Base-by-base conservation (phyloP, 2,329 filamentous ascomycete genomes). In the Penicillium nordicum region DNA sequence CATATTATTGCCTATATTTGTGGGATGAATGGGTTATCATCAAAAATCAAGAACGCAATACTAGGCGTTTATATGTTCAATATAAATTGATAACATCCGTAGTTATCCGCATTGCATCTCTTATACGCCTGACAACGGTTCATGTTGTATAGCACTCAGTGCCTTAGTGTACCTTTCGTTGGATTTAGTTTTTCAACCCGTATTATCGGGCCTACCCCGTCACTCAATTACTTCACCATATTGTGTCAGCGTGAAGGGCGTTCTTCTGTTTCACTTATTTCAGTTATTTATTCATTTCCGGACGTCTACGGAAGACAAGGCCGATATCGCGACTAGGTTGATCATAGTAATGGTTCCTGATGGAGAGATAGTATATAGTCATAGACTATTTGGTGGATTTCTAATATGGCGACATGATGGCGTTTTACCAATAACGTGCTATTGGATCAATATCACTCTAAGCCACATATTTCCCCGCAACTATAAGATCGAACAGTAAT, bases 351-450 rank as follows among this genome's bases (percentile, higher is more conserved):
- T n/a, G 14, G 18, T 11, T 5, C 12, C 12, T 46, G 30, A 11
- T 21, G 30, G 12, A 34, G 12, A n/a, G 3, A 34, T 32, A 11
- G 23, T 5, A n/a, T 25, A n/a, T 18, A n/a, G 5, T n/a, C 25
- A 8, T n/a, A 11, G 14, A 34, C 1, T 25, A n/a, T n/a, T 16
- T 6, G 21, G n/a, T 16, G 12, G 4, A 44, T 52, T 45, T 44
- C 21, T 29, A 14, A 52, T 52, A 52, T 52, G 25, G 50, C 50
- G 41, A 52, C 50, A 52, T 52, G 41, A 52, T 52, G 50, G 50
- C 50, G 50, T 52, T 25, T 52, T 27, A 2, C 8, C 10, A 43
- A 29, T 43, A 46, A 34, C 50, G 50, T 52, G 50, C 50, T 52
- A 23, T 29, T 14, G 9, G 23, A 23, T n/a, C 4, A 18, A 45